Evolutionary conservation across 495 filamentous ascomycete species (phyloP).

Genomic region (Lasiosphaeria hispida): DNA sequence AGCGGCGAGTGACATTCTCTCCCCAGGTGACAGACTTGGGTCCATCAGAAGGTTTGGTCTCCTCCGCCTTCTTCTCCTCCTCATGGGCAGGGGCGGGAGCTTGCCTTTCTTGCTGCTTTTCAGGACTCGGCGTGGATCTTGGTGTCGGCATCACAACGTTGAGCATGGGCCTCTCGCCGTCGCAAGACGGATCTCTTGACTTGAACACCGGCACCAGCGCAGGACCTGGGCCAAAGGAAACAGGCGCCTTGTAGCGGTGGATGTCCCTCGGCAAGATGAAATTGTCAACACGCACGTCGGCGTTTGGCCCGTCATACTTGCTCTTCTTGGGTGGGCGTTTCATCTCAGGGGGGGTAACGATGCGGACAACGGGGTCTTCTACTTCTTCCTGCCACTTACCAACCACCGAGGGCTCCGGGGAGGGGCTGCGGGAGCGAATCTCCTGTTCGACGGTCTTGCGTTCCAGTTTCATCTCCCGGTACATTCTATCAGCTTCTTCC

Average conservation of each 20-base stretch:
- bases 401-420: constrained; percentile 46
- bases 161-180: constrained; percentile 50
- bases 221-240: neutral
- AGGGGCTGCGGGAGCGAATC: constrained; percentile 44
- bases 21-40: constrained; percentile 59
- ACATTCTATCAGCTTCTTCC: constrained; percentile 50
- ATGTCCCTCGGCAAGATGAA: constrained; percentile 41
- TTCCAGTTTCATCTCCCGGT: constrained; percentile 49
- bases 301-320: constrained; percentile 53
- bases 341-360: constrained; percentile 49
- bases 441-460: constrained; percentile 46
- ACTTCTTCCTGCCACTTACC: constrained; percentile 47
- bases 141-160: constrained; percentile 55
- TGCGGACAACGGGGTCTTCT: constrained; percentile 34
- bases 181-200: constrained; percentile 46
- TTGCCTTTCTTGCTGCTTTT: constrained; percentile 29
- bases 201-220: constrained; percentile 33
- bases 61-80: constrained; percentile 2
- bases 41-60: neutral
- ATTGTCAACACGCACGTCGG: constrained; percentile 53
- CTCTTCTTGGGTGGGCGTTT: constrained; percentile 41
- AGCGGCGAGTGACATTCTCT: constrained; percentile 59
- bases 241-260: constrained; percentile 25
- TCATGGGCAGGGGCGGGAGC: too few species aligned
- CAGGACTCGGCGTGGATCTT: constrained; percentile 40